Base-by-base conservation (phyloP, 2,329 filamentous ascomycete species). In the Venturia oleaginea region DNA sequence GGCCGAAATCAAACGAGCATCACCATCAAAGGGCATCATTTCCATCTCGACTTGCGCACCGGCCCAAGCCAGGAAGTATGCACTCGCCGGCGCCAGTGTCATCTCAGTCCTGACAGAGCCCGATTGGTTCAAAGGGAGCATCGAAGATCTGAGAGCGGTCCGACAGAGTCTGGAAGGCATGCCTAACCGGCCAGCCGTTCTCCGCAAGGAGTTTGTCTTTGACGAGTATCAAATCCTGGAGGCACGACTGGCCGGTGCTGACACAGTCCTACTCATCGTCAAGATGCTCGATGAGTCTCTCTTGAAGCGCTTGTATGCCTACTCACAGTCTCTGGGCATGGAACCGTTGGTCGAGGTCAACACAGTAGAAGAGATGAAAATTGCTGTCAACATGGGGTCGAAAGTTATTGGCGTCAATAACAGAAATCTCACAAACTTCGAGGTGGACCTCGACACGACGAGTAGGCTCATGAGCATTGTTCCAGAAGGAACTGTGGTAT, bases 31-130 rank as follows among this genome's bases (percentile, higher is more conserved):
- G 77, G 95, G 94, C 27, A 85, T 95, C 46, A 97, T 99, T 67
- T 91, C 92, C 0, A 82, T 96, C 2, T 86, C 91, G 32, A 89
- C 92, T 27, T 94, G 89, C 70, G 94, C 94, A 11, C 92, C 94
- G 30, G 86, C 88, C 5, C 94, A 99, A 76, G 94, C 95, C 51
- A 86, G 87, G 68, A 91, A 89, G 69, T 99, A 99, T 75, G 94
- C 95, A 11, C 83, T 94, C 62, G 92, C 94, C 7, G 95, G 94
- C 17, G 94, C 94, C 59, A 97, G 93, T 73, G 91, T 96, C 46
- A 99, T 99, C 69, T 97, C 94, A 1, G 94, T 99, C n/a, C 83
- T 99, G 59, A 99, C 94, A 0, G 94, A 99, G 76, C 94, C 95
- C 0, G 90, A 97, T 72, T 99, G 94, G 94, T 99, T 99, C 81